Evolutionary conservation across 805 yeast species (phyloP).

Genomic region (Metschnikowia picachoensis): DNA sequence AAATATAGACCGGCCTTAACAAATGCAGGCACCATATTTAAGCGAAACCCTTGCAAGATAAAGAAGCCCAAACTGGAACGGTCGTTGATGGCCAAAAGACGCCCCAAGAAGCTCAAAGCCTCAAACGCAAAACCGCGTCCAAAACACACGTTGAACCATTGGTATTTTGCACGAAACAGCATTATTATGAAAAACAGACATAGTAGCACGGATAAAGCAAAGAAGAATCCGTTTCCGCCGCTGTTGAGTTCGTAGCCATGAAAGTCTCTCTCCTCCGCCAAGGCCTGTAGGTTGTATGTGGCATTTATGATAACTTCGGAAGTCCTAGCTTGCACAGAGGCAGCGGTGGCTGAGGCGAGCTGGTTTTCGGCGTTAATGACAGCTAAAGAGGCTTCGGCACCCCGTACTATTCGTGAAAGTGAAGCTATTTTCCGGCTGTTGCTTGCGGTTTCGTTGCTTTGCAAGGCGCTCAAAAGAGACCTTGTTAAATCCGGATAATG

Average conservation of each 20-base stretch:
- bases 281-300: constrained; percentile 2
- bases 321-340: constrained; percentile 23
- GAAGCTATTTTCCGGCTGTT: constrained; percentile 14
- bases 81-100: constrained; percentile 29
- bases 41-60: constrained; percentile 31
- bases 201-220: constrained; percentile 24
- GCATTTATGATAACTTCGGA: constrained; percentile 24
- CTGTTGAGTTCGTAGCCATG: constrained; percentile 24
- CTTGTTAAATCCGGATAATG: constrained; percentile 20
- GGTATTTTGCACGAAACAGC: constrained; percentile 32
- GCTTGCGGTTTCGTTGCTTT: constrained; percentile 18
- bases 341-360: constrained; percentile 36
- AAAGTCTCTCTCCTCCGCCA: constrained; percentile 22
- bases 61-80: constrained; percentile 20
- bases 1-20: constrained; percentile 41
- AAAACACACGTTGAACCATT: constrained; percentile 39
- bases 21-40: constrained; percentile 40
- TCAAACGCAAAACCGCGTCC: constrained; percentile 35
- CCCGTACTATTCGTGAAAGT: constrained; percentile 26
- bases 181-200: constrained; percentile 25
- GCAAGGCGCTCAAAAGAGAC: constrained; percentile 8
- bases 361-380: constrained; percentile 32
- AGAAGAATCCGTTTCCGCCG: constrained; percentile 32
- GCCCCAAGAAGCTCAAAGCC: constrained; percentile 36
- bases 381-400: constrained; percentile 36